A percentile compares a stretch with the other conserved stretches of the same genome.
phyloP scores from a whole-genome alignment of 2,329 filamentous ascomycete genomes.

The Alternaria sp. region DNA sequence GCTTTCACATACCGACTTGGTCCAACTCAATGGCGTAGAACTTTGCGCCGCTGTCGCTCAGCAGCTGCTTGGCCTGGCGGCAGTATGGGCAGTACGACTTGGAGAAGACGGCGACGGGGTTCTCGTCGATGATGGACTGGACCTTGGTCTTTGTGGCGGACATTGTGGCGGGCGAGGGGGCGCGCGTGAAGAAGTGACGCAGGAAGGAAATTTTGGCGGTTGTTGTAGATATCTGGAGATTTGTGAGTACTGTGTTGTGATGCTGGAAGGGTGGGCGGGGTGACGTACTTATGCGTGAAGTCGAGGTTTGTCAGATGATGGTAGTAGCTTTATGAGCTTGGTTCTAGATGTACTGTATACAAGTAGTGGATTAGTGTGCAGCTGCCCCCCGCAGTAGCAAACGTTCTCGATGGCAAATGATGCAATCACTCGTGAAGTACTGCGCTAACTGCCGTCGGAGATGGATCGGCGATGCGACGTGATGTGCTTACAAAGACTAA shows the following conservation, averaged over 20 bases:
- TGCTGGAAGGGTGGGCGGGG: neutral
- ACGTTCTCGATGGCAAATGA: conserved; percentile 31
- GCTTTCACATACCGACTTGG: conserved; percentile 69
- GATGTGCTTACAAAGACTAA: conserved; percentile 16
- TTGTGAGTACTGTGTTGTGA: neutral
- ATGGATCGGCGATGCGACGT: conserved; percentile 9
- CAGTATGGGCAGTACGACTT: conserved; percentile 98
- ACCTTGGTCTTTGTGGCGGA: conserved; percentile 83
- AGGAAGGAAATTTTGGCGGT: conserved; percentile 68
- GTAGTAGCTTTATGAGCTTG: neutral
- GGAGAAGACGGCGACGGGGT: conserved; percentile 91
- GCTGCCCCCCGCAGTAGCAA: conserved; percentile 34
- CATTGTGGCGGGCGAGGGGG: conserved; percentile 71
- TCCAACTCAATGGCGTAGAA: conserved; percentile 83
- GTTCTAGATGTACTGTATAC: conserved; percentile 23
- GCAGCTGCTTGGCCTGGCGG: conserved; percentile 74
- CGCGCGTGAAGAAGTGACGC: conserved; percentile 71
- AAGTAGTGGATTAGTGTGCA: conserved; percentile 32
- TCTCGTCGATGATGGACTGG: conserved; percentile 85
- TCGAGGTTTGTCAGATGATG: neutral
- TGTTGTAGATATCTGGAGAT: conserved; percentile 1
- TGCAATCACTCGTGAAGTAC: conserved; percentile 32
- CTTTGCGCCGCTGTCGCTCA: conserved; percentile 73
- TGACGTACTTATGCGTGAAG: neutral
- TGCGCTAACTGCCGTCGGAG: conserved; percentile 11